phyloP scores from a whole-genome alignment of 345 rosid species.

The Melastoma malabathricum region DNA sequence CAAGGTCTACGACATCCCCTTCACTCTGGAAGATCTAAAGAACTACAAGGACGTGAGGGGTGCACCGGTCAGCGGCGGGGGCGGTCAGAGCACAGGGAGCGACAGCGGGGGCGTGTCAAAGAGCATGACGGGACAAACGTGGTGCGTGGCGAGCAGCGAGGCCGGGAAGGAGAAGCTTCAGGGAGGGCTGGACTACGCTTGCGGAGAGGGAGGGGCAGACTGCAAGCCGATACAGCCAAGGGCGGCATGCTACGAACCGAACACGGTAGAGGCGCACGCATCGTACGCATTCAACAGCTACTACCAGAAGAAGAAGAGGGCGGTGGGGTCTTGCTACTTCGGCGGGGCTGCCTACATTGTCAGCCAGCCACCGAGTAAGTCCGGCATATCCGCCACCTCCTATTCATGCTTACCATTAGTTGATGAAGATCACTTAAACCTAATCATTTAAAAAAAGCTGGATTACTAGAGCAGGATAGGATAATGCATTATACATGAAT shows the following conservation, averaged over 20 bases:
- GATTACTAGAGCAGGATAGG: too few species aligned
- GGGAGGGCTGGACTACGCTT: conserved; percentile 62
- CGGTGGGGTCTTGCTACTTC: conserved; percentile 60
- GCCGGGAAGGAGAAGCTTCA: conserved; percentile 53
- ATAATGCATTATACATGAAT: too few species aligned
- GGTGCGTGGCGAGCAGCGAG: conserved; percentile 77
- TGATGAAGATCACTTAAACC: not conserved
- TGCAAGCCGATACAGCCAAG: conserved; percentile 70
- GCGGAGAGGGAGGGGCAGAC: conserved; percentile 86
- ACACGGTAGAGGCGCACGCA: conserved; percentile 78
- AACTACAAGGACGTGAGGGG: conserved; percentile 24
- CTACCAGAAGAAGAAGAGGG: conserved; percentile 64
- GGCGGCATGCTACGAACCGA: conserved; percentile 55
- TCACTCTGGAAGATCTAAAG: conserved; percentile 46
- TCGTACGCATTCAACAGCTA: conserved; percentile 93
- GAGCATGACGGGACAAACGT: conserved; percentile 41
- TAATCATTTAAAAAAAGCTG: too few species aligned
- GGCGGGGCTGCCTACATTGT: conserved; percentile 85
- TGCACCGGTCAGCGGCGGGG: conserved; percentile 16
- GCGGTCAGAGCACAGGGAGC: conserved; percentile 12
- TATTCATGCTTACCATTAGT: not conserved
- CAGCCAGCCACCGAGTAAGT: conserved; percentile 70
- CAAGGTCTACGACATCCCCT: conserved; percentile 76
- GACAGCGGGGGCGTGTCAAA: conserved; percentile 34
- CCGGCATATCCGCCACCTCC: not conserved